A percentile compares a stretch with the other conserved stretches of the same genome.
These are phyloP conservation scores for Salix exigua DNA, from an alignment of 345 rosid genomes.

Conservation along the genomic window DNA sequence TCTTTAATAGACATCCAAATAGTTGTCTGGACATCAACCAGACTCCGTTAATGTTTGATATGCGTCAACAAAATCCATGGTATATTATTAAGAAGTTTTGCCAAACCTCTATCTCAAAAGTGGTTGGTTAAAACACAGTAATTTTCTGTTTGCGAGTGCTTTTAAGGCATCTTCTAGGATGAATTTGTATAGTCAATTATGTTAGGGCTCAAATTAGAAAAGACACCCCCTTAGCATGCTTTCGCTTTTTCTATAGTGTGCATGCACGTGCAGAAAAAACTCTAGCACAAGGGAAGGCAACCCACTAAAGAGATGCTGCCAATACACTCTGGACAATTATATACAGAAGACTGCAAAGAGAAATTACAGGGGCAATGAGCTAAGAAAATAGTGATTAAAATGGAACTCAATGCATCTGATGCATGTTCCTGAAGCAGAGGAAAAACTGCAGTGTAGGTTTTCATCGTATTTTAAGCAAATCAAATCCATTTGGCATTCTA, in stretches of 20 bases:
- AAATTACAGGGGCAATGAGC: not conserved
- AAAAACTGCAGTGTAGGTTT: too few relatives aligned
- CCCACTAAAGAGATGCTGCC: not conserved
- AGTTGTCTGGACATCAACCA: not conserved
- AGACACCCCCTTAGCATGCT: not conserved
- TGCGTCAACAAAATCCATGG: not conserved
- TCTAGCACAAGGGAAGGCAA: not conserved
- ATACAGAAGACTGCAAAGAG: not conserved
- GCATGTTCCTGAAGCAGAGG: not conserved
- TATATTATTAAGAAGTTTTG: too few relatives aligned
- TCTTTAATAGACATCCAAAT: not conserved
- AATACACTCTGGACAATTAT: not conserved
- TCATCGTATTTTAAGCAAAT: not conserved
- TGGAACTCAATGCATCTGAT: not conserved
- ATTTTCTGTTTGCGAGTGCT: not conserved
- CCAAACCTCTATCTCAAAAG: not conserved
- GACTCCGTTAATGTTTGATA: not conserved
- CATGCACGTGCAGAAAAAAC: not conserved
- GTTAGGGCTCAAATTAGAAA: not conserved
- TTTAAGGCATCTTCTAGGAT: not conserved
- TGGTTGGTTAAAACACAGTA: not conserved
- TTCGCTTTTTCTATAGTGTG: not conserved
- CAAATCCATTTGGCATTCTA: not conserved
- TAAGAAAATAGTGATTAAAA: not conserved
- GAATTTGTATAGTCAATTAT: not conserved